phyloP scores from a whole-genome alignment of 2,329 filamentous ascomycete genomes.

The Colletotrichum euphorbiae region DNA sequence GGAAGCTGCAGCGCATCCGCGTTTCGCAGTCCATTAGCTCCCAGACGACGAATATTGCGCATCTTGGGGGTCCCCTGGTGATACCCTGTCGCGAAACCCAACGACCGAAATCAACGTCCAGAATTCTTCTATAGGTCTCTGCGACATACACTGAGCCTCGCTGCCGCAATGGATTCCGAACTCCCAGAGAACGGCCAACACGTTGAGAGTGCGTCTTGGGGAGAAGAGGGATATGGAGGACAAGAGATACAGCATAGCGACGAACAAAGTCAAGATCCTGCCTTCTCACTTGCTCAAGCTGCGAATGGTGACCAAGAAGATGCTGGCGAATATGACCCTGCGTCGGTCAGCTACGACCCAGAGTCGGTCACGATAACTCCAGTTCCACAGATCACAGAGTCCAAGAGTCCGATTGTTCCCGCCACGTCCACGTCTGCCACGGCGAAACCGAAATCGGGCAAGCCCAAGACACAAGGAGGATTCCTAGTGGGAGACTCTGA shows the following conservation, averaged over 20 bases:
- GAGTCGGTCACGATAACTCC: constrained; percentile 61
- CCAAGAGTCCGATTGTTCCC: constrained; percentile 45
- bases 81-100: not conserved
- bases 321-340: constrained; percentile 64
- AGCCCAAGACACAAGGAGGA: constrained; percentile 70
- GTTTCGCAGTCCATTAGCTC: constrained; percentile 15
- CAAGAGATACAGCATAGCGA: constrained; percentile 67
- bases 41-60: not conserved
- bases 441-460: constrained; percentile 51
- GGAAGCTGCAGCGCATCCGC: constrained; percentile 28
- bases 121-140: not conserved
- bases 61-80: not conserved
- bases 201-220: constrained; percentile 60
- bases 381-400: constrained; percentile 46
- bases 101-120: not conserved
- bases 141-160: not conserved
- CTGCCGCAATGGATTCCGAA: constrained; percentile 38
- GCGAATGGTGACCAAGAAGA: constrained; percentile 56
- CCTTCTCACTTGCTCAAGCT: constrained; percentile 56
- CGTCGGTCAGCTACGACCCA: constrained; percentile 58
- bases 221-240: constrained; percentile 64
- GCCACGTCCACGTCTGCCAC: constrained; percentile 24
- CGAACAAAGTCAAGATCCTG: constrained; percentile 63
- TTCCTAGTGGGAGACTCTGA: constrained; percentile 72
- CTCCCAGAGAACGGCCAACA: constrained; percentile 38